These are phyloP conservation scores for Pyrenophora seminiperda DNA, from an alignment of 2,329 filamentous ascomycete species.

Conservation along the genomic window DNA sequence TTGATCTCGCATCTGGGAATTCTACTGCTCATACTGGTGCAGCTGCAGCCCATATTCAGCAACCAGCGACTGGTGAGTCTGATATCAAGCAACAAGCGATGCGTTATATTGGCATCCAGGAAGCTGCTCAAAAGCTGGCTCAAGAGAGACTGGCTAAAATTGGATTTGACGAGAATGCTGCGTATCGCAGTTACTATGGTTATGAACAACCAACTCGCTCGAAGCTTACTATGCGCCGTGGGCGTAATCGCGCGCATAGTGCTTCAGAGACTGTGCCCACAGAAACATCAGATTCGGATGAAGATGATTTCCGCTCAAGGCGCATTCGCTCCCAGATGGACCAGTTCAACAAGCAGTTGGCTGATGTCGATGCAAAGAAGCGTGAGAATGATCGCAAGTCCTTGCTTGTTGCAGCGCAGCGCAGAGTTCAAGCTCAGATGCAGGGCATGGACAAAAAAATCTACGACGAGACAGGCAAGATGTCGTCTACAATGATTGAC, in stretches of 20 bases:
- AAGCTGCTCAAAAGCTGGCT: constrained; percentile 84
- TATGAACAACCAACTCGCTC: constrained; percentile 57
- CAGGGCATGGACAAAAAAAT: constrained; percentile 82
- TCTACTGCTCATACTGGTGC: constrained; percentile 44
- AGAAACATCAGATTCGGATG: constrained; percentile 40
- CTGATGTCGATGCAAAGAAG: constrained; percentile 74
- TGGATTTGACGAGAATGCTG: constrained; percentile 69
- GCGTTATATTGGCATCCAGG: constrained; percentile 71
- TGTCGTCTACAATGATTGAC: constrained; percentile 68
- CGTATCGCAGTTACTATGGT: constrained; percentile 79
- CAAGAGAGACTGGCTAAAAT: constrained; percentile 82
- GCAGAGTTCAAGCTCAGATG: constrained; percentile 81
- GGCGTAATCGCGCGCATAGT: constrained; percentile 67
- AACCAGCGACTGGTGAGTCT: constrained; percentile 36
- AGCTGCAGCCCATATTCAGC: constrained; percentile 39
- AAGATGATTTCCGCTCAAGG: constrained; percentile 71
- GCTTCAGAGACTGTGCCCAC: constrained; percentile 58
- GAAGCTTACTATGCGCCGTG: constrained; percentile 58
- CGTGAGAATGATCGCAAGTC: constrained; percentile 74
- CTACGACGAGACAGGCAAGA: constrained; percentile 74
- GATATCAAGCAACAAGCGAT: constrained; percentile 61
- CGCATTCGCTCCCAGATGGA: constrained; percentile 81
- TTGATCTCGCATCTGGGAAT: constrained; percentile 53
- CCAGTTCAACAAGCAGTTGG: constrained; percentile 70
- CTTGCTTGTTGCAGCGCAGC: constrained; percentile 77